Base-by-base conservation (phyloP, 305 asterid genomes). In the Plantago rigida region DNA sequence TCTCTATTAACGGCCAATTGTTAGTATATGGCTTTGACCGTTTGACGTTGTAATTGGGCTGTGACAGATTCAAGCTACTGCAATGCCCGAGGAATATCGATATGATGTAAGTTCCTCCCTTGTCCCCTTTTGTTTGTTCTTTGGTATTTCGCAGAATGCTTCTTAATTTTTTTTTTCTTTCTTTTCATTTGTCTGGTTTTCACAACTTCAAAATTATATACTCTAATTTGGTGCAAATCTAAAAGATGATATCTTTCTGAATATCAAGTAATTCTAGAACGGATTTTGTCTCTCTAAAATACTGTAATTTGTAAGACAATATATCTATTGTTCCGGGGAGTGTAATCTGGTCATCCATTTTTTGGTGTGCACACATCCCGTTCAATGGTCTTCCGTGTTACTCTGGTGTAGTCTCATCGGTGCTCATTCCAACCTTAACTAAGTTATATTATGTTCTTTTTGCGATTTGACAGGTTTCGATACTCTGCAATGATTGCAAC, bases 401-500 rank as follows among this genome's bases (percentile, higher is more conserved):
- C 5, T 31, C 39, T 31, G 39, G 39, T 31, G 39, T 31, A 31
- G 2, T 31, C 6, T 31, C 39, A 2, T 31, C 5, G 2, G 0
- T 3, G 2, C 39, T 31, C 2, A 31, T 31, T 22, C 26, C 26
- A 22, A 22, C 26, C 26, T 22, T 22, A 22, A 1, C 26, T 2
- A 0, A 22, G 26, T 22, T 22, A 22, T 22, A 22, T 22, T 31
- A 5, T 36, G 44, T 36, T 36, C 6, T 36, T 31, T 36, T 5
- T 0, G 11, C 44, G 3, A 36, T 7, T 36, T 36, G 3, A 24
- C 81, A 88, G 98, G 96, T 92, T 22, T 66, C 82, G 17, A 82
- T 84, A 56, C 89, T 83, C 41, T 88, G 95, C 80, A 88, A 88
- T 51, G 98, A 88, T 66, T 91, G 98, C 79, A 88, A 91, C 74